phyloP scores from a whole-genome alignment of 352 stramenopile species.

The Globisporangium middletonii region DNA sequence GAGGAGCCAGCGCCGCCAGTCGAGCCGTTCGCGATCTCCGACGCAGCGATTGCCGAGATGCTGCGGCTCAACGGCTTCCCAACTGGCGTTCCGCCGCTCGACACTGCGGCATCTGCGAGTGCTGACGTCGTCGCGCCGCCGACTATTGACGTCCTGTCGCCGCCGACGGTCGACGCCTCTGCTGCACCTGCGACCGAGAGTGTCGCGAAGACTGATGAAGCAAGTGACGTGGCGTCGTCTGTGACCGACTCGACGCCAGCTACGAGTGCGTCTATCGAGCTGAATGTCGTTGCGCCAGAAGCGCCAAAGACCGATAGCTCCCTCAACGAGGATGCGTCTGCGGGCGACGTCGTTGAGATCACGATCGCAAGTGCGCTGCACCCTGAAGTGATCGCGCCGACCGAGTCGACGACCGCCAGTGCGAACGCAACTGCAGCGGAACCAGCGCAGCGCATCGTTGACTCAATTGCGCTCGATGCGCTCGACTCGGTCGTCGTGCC shows the following conservation, averaged over 20 bases:
- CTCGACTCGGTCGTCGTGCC: too few species aligned
- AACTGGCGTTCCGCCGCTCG: neutral
- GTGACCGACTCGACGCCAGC: neutral
- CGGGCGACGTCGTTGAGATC: conserved; percentile 8
- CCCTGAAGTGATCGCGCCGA: conserved; percentile 5
- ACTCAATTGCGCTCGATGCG: neutral
- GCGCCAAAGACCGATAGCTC: neutral
- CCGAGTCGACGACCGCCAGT: neutral
- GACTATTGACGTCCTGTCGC: neutral
- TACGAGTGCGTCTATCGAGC: neutral
- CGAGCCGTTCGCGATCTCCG: conserved; percentile 1
- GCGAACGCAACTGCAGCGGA: conserved; percentile 1
- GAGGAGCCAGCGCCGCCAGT: conserved; percentile 1
- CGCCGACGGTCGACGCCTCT: neutral
- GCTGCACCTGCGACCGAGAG: neutral
- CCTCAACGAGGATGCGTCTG: neutral
- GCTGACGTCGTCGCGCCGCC: neutral
- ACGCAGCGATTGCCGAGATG: conserved; percentile 10
- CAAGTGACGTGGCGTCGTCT: neutral
- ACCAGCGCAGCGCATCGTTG: neutral
- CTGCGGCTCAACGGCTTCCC: conserved; percentile 7
- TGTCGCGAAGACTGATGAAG: neutral
- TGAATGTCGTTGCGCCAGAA: neutral
- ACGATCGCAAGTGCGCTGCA: conserved; percentile 9
- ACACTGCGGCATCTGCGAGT: neutral